Conservation (phyloP, 257 asterid genomes). For the Euphrasia confusa region DNA sequence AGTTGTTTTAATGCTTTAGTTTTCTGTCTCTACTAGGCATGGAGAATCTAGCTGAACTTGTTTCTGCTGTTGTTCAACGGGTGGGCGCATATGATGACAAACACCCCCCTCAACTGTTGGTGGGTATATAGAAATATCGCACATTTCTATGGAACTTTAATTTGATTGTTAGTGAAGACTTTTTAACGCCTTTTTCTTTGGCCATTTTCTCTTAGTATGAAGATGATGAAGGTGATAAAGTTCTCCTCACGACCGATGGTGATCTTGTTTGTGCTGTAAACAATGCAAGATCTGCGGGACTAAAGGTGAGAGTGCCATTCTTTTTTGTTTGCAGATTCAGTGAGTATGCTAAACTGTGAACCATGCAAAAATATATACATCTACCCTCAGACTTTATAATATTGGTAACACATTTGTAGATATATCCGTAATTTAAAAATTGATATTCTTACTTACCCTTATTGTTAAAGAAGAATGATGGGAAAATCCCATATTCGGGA, state of each 20-base stretch:
- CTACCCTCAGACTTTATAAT: neutral
- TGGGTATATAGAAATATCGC: constrained; percentile 33
- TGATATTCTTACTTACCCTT: neutral
- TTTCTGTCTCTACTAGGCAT: constrained; percentile 44
- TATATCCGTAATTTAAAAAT: constrained; percentile 12
- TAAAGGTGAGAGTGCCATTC: constrained; percentile 45
- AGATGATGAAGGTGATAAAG: constrained; percentile 95
- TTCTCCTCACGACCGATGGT: constrained; percentile 68
- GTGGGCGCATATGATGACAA: constrained; percentile 46
- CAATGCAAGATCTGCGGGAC: constrained; percentile 60
- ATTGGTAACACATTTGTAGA: constrained; percentile 1
- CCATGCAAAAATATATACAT: neutral
- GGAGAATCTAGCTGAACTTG: constrained; percentile 70
- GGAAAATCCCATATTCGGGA: neutral
- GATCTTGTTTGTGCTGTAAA: constrained; percentile 81
- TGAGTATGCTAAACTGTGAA: neutral
- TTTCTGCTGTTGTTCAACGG: constrained; percentile 68
- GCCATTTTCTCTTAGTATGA: constrained; percentile 52
- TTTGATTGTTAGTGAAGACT: neutral
- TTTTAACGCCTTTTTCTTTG: constrained; percentile 16
- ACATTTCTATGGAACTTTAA: neutral
- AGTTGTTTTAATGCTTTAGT: constrained; percentile 12
- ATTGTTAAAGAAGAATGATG: neutral
- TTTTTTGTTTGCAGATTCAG: neutral
- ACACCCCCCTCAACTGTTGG: constrained; percentile 66